phyloP scores from a whole-genome alignment of 805 yeast species.

The Alloascoidea hylecoeti region DNA sequence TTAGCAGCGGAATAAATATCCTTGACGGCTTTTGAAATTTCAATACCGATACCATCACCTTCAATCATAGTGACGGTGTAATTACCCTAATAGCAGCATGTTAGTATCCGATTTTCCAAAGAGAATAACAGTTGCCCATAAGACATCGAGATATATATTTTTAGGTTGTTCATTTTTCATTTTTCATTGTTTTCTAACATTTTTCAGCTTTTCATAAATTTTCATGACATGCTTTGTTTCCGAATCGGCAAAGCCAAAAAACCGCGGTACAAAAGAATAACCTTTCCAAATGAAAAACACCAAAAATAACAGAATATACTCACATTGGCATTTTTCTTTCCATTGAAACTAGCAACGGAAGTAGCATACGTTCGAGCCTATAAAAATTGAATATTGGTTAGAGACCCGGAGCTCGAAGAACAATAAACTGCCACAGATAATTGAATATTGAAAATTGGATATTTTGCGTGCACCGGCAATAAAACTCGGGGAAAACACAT shows the following conservation, averaged over 20 bases:
- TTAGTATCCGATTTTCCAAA: not conserved
- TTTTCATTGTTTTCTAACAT: not conserved
- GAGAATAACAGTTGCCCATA: not conserved
- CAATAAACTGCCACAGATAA: not conserved
- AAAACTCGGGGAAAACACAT: not conserved
- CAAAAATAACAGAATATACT: constrained; percentile 4
- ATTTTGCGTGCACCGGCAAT: not conserved
- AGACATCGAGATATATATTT: not conserved
- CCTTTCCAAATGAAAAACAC: not conserved
- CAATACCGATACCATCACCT: constrained; percentile 97
- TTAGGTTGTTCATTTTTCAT: not conserved
- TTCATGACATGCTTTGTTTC: no score
- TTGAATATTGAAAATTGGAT: not conserved
- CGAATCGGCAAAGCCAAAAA: constrained; percentile 1
- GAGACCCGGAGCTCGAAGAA: not conserved
- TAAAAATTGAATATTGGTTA: not conserved
- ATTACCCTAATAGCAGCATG: constrained; percentile 53
- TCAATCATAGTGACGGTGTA: constrained; percentile 92
- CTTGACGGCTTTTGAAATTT: constrained; percentile 89
- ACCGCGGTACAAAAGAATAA: constrained; percentile 1
- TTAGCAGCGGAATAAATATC: constrained; percentile 86
- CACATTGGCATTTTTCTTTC: constrained; percentile 20
- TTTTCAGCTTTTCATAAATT: not conserved
- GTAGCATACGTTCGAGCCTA: not conserved
- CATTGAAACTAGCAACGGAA: constrained; percentile 25